phyloP scores from a whole-genome alignment of 768 basidiomycete genomes.

The Heimioporus sp. region DNA sequence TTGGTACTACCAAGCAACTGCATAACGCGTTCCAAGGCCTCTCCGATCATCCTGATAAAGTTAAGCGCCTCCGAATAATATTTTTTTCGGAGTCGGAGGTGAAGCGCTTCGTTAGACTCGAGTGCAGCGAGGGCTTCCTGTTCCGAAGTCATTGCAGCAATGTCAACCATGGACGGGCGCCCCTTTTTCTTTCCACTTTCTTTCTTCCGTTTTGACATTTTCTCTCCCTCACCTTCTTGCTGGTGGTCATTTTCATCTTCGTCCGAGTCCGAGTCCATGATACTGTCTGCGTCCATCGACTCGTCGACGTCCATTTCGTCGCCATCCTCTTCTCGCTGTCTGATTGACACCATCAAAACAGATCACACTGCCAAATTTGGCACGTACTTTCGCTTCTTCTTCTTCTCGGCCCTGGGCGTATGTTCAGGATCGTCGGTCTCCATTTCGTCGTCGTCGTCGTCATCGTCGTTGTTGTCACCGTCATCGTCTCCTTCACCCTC shows the following conservation, averaged over 20 bases:
- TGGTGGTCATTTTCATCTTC: slow-evolving; percentile 43
- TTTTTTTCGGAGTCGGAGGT: slow-evolving; percentile 73
- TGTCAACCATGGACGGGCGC: slow-evolving; percentile 69
- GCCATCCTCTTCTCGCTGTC: slow-evolving; percentile 29
- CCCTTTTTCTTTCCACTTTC: slow-evolving; percentile 47
- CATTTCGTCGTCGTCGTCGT: slow-evolving; percentile 34
- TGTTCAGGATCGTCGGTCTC: slow-evolving; percentile 24
- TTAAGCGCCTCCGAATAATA: slow-evolving; percentile 83
- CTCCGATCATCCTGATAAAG: slow-evolving; percentile 73
- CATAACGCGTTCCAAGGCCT: slow-evolving; percentile 67
- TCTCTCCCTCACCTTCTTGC: slow-evolving; percentile 7
- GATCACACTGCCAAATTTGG: not conserved
- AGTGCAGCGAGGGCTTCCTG: slow-evolving; percentile 69
- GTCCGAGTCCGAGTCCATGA: slow-evolving; percentile 43
- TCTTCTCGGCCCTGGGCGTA: slow-evolving; percentile 28
- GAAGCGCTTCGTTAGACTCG: slow-evolving; percentile 61
- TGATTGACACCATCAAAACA: slow-evolving; percentile 11
- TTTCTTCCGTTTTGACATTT: slow-evolving; percentile 32
- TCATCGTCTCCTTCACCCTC: too few relatives aligned
- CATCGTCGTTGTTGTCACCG: too few relatives aligned
- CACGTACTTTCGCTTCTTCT: slow-evolving; percentile 26
- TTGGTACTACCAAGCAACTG: slow-evolving; percentile 83
- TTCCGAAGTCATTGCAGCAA: slow-evolving; percentile 66
- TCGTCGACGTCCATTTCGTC: slow-evolving; percentile 63
- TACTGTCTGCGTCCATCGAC: slow-evolving; percentile 34